These are phyloP conservation scores for Chlorella variabilis DNA, from an alignment of 163 green algal genomes.

Conservation along the genomic window DNA sequence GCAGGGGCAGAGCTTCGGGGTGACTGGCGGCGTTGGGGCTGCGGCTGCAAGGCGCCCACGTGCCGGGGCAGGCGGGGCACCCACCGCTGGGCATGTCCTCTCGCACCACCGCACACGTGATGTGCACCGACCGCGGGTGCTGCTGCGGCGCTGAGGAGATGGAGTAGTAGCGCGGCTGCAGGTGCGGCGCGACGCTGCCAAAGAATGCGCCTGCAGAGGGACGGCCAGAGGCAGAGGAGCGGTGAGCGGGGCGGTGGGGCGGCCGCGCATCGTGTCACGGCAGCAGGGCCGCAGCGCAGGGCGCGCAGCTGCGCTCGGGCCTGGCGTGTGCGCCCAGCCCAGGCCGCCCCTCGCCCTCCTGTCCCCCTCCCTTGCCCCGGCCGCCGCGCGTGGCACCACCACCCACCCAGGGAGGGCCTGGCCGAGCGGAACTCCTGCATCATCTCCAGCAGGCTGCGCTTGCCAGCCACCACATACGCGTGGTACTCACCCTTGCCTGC, in stretches of 20 bases:
- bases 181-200: slow-evolving; percentile 55
- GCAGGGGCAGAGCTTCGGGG: not conserved
- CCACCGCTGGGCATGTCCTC: slow-evolving; percentile 38
- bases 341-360: not conserved
- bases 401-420: slow-evolving; percentile 31
- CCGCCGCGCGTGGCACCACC: not conserved
- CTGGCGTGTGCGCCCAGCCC: too few relatives aligned
- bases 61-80: not conserved
- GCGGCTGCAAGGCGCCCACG: too few relatives aligned
- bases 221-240: too few relatives aligned
- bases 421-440: slow-evolving; percentile 71
- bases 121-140: slow-evolving; percentile 35
- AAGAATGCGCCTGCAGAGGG: slow-evolving; percentile 45
- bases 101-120: slow-evolving; percentile 50
- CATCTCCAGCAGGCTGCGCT: slow-evolving; percentile 82
- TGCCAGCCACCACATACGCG: slow-evolving; percentile 68
- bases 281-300: too few relatives aligned
- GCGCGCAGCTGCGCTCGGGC: too few relatives aligned
- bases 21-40: too few relatives aligned
- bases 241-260: too few relatives aligned
- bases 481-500: slow-evolving; percentile 77
- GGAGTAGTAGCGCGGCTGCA: slow-evolving; percentile 92
- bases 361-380: not conserved
- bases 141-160: slow-evolving; percentile 81
- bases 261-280: too few relatives aligned